Evolutionary conservation across 108 stramenopile species (phyloP).

Genomic region (Nitzschia sp.): DNA sequence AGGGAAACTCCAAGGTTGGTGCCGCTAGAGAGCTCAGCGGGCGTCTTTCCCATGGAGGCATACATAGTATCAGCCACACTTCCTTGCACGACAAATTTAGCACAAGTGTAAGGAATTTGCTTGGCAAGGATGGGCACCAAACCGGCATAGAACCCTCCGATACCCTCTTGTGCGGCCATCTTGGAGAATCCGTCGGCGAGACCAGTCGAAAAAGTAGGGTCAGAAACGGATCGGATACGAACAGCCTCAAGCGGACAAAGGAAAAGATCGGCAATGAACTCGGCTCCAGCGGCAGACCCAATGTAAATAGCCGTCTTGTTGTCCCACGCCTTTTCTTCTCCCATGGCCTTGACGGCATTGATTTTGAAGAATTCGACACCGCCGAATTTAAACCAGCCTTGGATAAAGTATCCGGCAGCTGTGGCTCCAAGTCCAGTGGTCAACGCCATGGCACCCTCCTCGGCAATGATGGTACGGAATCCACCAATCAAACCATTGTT

Average conservation of each 20-base stretch:
- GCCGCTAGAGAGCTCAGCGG: conserved; percentile 46
- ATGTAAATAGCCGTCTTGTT: conserved; percentile 95
- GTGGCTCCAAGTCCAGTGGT: conserved; percentile 98
- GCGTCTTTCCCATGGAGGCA: conserved; percentile 74
- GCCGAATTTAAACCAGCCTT: conserved; percentile 99
- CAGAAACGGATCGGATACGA: conserved; percentile 95
- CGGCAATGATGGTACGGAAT: conserved; percentile 85
- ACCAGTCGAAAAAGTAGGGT: conserved; percentile 89
- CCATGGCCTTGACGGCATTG: conserved; percentile 77
- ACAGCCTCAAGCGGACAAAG: conserved; percentile 98
- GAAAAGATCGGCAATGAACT: conserved; percentile 97
- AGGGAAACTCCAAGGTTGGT: conserved; percentile 88
- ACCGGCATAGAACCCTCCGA: conserved; percentile 96
- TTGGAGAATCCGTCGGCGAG: conserved; percentile 88
- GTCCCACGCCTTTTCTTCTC: conserved; percentile 93
- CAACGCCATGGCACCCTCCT: conserved; percentile 94
- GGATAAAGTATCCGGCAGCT: conserved; percentile 95
- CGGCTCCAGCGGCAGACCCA: conserved; percentile 89
- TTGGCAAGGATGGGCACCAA: conserved; percentile 96
- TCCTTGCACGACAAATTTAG: conserved; percentile 98
- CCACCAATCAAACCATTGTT: conserved; percentile 93
- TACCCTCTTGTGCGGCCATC: conserved; percentile 84
- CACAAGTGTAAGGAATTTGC: conserved; percentile 99
- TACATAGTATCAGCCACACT: conserved; percentile 91
- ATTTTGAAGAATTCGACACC: conserved; percentile 98